A percentile compares a stretch with the other conserved stretches of the same genome.
Evolutionary conservation across 75 land plant species (phyloP).

Genomic region (Selaginella moellendorffii): DNA sequence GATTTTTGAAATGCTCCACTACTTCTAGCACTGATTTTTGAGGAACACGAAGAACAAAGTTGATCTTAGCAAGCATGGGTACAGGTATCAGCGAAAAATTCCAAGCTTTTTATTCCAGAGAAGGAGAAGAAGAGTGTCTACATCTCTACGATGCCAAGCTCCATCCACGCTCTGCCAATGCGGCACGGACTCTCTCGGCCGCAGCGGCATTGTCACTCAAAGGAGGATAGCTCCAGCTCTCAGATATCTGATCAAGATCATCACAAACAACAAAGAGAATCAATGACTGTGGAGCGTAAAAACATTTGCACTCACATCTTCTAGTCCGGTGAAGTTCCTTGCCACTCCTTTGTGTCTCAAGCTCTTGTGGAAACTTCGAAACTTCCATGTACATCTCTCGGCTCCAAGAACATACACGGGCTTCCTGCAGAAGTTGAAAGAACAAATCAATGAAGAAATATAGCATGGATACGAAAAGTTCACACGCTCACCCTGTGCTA

Average conservation of each 20-base stretch:
- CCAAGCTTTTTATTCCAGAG: too few relatives aligned
- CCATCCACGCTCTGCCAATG: slow-evolving; percentile 86
- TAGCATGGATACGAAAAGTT: background rate
- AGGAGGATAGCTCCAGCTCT: slow-evolving; percentile 98
- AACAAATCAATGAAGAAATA: slow-evolving; percentile 3
- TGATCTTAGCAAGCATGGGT: too few relatives aligned
- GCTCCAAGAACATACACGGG: slow-evolving; percentile 95
- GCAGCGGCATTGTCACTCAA: slow-evolving; percentile 79
- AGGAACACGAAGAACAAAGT: too few relatives aligned
- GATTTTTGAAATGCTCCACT: too few relatives aligned
- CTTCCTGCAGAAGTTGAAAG: slow-evolving; percentile 40
- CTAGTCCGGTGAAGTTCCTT: slow-evolving; percentile 62
- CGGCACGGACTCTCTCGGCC: slow-evolving; percentile 46
- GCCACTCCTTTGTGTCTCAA: slow-evolving; percentile 61
- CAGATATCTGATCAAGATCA: slow-evolving; percentile 80
- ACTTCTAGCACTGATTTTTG: too few relatives aligned
- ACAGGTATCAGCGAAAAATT: too few relatives aligned
- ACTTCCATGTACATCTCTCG: slow-evolving; percentile 86
- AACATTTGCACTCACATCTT: slow-evolving; percentile 48
- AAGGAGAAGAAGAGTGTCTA: too few relatives aligned
- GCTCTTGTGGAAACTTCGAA: slow-evolving; percentile 59
- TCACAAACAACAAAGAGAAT: background rate
- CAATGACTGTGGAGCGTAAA: too few relatives aligned
- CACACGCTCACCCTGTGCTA: slow-evolving; percentile 99
- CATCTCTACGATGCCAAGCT: too few relatives aligned